Base-by-base conservation (phyloP, 2,329 filamentous ascomycete species). In the Fusarium transvaalense region DNA sequence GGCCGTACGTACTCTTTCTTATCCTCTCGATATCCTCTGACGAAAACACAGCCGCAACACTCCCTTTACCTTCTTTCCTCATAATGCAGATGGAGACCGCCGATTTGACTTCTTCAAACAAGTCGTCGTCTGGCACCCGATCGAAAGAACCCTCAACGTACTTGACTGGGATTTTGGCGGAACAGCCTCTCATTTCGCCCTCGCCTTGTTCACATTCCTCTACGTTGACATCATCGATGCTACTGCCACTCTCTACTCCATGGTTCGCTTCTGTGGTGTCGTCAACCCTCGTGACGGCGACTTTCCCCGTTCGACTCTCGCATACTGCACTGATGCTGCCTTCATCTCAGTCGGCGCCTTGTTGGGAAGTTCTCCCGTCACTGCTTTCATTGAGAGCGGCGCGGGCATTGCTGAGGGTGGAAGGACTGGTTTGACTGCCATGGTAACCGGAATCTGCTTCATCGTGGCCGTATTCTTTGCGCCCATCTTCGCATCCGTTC, bases 301-400 rank as follows among this genome's bases (percentile, higher is more conserved):
- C 76, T 97, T 97, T 66, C 92, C 94, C 53, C 90, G 93, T 39
- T 94, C 92, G 3, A 93, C 93, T 1, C 81, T 95, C 32, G 94
- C 94, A 2, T 94, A 93, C 77, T 91, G 86, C 71, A 88, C 87
- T 5, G 91, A 94, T 68, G 91, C 91, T 2, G 78, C 89, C 15
- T 89, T 89, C 63, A 92, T 93, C 67, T 91, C 90, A 1, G 86
- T 93, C 48, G 90, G 90, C 5, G 86, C 89, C 0, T 81, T 94
- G 1, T 84, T 93, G 59, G 91, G 91, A 4, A 87, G 84, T 42
- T 90, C 91, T 0, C 91, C 91, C 0, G 88, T 92, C 1, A 93
- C 91, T 0, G 89, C 89, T 5, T 93, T 92, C 77, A 89, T 93
- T 63, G 91, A 93, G 76, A 91, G 89, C 46, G 91, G 90, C 61